Evolutionary conservation across 2,329 filamentous ascomycete species (phyloP), one percentile per base, ranked within the genome.

Genomic region (Fusarium sp.): DNA sequence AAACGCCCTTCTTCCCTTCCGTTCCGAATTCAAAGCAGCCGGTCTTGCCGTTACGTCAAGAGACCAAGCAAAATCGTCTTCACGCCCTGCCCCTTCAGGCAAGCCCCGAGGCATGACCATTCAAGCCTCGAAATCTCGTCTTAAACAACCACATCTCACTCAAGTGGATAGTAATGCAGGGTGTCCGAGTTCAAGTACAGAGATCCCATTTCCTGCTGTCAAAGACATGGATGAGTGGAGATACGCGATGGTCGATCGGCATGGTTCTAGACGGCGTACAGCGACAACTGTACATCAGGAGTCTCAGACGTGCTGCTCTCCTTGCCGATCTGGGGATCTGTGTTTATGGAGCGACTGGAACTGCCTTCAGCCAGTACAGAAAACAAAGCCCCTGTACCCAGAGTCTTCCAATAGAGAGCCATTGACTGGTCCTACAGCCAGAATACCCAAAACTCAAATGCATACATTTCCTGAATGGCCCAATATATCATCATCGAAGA

Each of bases 41-140:
- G 85, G 86, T 2, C 78, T 89, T 49, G 85, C 86, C 3, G 82
- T 88, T 2, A 88, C 87, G 13, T 87, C 86, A 35, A 76, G 75
- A 45, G 64, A 78, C 65, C 61, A 86, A 82, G 67, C 82, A 81
- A 74, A 78, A 60, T 20, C 13, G 6, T 22, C 47, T 19, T 48
- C 41, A 45, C 49, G 17, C 2, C 46, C 30, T 32, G 43, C 62
- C 40, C 62, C 61, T 50, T 50, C 65, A 30, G 58, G 60, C 7
- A 65, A 55, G 19, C 35, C 48, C 9, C 65, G 65, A 53, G 47
- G 52, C 19, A 33, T 55, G 14, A 60, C 46, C 20, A 54, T 44
- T 23, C 60, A 48, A 19, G 43, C 41, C 10, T 43, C 46, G 19
- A 56, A 41, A 35, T 22, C 35, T 30, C 45, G 22, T 44, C 40